Conservation (phyloP, 129 eudicot species). For the Flaveria sonorensis region DNA sequence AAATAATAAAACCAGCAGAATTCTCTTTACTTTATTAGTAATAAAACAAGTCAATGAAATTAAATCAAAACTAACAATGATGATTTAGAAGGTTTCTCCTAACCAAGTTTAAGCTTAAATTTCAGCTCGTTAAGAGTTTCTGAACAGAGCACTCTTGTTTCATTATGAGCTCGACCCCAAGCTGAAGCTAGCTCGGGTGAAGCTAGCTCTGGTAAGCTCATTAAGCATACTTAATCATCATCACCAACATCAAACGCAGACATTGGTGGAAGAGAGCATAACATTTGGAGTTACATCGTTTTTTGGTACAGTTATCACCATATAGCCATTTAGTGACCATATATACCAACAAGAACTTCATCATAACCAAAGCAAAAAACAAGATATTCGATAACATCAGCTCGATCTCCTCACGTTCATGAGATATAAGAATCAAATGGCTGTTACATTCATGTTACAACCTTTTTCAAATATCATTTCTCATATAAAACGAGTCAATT, state of each 20-base stretch:
- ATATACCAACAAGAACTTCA: constrained; percentile 7
- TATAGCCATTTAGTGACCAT: background rate
- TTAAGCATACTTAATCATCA: background rate
- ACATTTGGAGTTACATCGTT: background rate
- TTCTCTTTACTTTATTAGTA: too few relatives aligned
- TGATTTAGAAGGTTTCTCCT: too few relatives aligned
- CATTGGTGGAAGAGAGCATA: background rate
- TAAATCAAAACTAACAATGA: too few relatives aligned
- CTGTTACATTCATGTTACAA: background rate
- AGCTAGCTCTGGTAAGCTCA: background rate
- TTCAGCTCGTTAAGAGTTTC: too few relatives aligned
- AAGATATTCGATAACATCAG: background rate
- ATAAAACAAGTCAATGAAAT: too few relatives aligned
- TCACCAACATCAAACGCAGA: background rate
- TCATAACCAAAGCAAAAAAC: background rate
- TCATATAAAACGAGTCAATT: background rate
- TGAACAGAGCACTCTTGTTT: too few relatives aligned
- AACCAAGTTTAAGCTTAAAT: too few relatives aligned
- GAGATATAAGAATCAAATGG: background rate
- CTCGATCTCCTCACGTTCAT: background rate
- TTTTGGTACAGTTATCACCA: background rate
- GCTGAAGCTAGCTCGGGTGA: too few relatives aligned
- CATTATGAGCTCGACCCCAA: too few relatives aligned
- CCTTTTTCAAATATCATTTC: background rate
- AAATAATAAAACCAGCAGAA: too few relatives aligned